Base-by-base conservation (phyloP, 2,329 filamentous ascomycete genomes). In the Epichloe bromicola region DNA sequence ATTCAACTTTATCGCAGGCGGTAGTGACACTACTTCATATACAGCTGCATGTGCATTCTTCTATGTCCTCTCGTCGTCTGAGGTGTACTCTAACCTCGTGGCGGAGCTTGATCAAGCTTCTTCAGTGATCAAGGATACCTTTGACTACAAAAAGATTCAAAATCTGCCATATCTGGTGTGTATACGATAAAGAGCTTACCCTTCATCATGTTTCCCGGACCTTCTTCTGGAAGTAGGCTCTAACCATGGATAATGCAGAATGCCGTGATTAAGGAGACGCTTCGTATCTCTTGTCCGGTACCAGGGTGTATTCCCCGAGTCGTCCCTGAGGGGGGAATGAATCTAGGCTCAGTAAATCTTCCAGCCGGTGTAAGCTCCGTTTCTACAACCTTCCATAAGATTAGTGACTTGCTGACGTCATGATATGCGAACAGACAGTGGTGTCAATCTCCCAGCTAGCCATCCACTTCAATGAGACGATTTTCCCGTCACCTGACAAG, bases 1-100 rank as follows among this genome's bases (percentile, higher is more conserved):
- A 2, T 49, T 49, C 33, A 49, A 43, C 23, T 49, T 49, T 14
- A 36, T 49, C n/a, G 47, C 47, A 4, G 47, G 47, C 8, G 47
- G 47, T 5, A 43, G 26, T 17, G 47, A 49, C 30, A 49, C 47
- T 12, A 49, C 47, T 10, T 26, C 47, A n/a, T 37, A 49, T 17
- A 49, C 47, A 10, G 33, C 40, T 39, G 47, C 38, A 12, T 41
- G 36, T 15, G 47, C 47, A 14, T 43, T 49, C 30, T 49, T 43
- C 19, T 23, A 49, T 39, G 23, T 49, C 30, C 39, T 49, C 11
- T 49, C 47, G 26, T 49, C 47, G 23, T 39, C 39, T 12, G 15
- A 20, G 15, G 40, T 49, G 8, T n/a, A 17, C 26, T n/a, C 10
- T 33, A 43, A 26, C 6, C 38, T 49, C 5, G 23, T 49, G 12